Evolutionary conservation across 768 basidiomycete genomes (phyloP), one percentile per base, ranked within the genome.

Genomic region (Hypholoma fasciculare): DNA sequence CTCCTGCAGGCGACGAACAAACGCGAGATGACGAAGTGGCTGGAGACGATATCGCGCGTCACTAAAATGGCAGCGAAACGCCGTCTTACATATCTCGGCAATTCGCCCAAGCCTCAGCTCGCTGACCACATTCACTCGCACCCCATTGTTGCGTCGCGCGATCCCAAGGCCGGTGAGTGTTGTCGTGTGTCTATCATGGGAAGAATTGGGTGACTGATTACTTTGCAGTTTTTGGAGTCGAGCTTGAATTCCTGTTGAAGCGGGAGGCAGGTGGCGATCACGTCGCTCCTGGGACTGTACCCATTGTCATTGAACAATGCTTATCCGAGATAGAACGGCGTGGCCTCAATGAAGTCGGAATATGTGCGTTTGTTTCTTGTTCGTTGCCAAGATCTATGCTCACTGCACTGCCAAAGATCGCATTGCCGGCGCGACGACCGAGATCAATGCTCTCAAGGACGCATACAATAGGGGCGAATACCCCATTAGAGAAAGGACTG

Each of bases 281-380:
- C 2, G 69, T 88, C 16, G 72, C 71, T 13, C 76, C 81, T 20
- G 89, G 87, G 0, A 74, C 83, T 4, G 73, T 94, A 49, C 92
- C 92, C 16, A 77, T 73, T 8, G 76, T 92, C 54, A 77, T 94
- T 30, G 79, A 86, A 57, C 79, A 79, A 54, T 88, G 89, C 68
- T 72, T 94, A 48, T 63, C 65, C 1, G 91, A 90, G 68, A 82
- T 94, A 17, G 92, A 94, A 70, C 63, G 73, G 7, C 86, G 91
- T 54, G 92, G 92, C 12, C 73, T 94, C 62, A 83, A 75, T 16
- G 92, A 94, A 77, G 85, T 89, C 61, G 92, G 92, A 14, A 90
- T 94, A 26, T 94, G 92, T 91, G 71, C 88, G 78, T 20, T 19
- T 30, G 36, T 23, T 43, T 30, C 26, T 23, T 17, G 43, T 53